Evolutionary conservation across 345 rosid species (phyloP), one percentile per base, ranked within the genome.

Genomic region (Euphorbia pulcherrima): DNA sequence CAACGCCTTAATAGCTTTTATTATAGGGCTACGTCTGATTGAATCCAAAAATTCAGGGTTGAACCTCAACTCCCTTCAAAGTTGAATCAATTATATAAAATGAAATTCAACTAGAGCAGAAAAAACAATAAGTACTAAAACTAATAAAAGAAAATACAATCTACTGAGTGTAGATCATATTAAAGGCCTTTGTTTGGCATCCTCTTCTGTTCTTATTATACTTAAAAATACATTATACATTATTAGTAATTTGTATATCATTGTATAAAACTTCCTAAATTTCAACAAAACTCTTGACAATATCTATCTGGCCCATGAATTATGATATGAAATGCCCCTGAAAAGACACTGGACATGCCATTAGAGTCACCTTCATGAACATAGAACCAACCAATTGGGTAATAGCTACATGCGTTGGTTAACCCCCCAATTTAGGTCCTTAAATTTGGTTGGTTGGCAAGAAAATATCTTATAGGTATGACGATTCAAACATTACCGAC

Each of bases 361-460:
- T 8, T 30, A 18, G n/a, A n/a, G 68, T 65, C 29, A 29, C n/a
- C 30, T 40, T 14, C 1, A 50, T 21, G 40, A n/a, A 48, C 12
- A 51, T n/a, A 65, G 68, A 30, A 20, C 41, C 6, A 18, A 21
- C 59, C 59, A 33, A 29, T 65, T 11, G n/a, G n/a, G n/a, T n/a
- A n/a, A n/a, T n/a, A n/a, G n/a, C n/a, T n/a, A n/a, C n/a, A n/a
- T n/a, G n/a, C n/a, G n/a, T n/a, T n/a, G 57, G 57, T 53, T 53
- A 53, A 13, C 52, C 57, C n/a, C 57, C 47, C 5, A 37, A 57
- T 57, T 57, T 57, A 29, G 39, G 35, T 29, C 37, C 39, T 28
- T 57, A 16, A 53, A 28, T 57, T 57, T 57, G 61, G 61, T 57
- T 57, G 37, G 61, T 28, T 29, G 40, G 61, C 61, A 27, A 21